Evolutionary conservation across 2,329 filamentous ascomycete species (phyloP), one percentile per base, ranked within the genome.

Genomic region (Colletotrichum higginsianum): DNA sequence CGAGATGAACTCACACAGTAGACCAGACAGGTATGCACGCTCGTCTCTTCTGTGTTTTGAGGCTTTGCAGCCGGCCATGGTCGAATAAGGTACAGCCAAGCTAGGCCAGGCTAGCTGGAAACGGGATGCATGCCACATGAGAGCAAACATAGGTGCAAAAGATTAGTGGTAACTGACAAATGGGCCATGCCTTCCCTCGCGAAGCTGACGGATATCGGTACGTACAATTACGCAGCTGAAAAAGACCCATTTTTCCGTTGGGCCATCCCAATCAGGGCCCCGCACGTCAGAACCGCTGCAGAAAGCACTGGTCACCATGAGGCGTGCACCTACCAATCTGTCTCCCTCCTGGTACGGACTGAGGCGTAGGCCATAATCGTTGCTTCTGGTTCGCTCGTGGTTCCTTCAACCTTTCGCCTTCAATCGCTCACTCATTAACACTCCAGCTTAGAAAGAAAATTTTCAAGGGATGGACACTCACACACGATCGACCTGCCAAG

Each of bases 81-180:
- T 40, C 15, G 49, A 23, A 3, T 26, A 26, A 52, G 21, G 23
- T n/a, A 52, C 6, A 13, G 11, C 21, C 23, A 13, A 23, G 11
- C 49, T 26, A 13, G 21, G 21, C 21, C 21, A 26, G 49, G 21
- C 23, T 11, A 8, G 47, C 21, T 26, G 2, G n/a, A 11, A 23
- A n/a, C n/a, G 47, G n/a, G 11, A 7, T 15, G 21, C 49, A 52
- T 23, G 5, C 6, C 26, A 13, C 4, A 9, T 4, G 8, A 38
- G 8, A 16, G 15, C 23, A 30, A 35, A 53, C 30, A n/a, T 18
- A 5, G 4, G 18, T 15, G 12, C 18, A 53, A 9, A 13, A n/a
- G 38, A 63, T 63, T 63, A 63, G 49, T 46, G 35, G 61, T 63
- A 21, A 52, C 49, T 63, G 61, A 55, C 61, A 63, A 55, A 63